phyloP scores from a whole-genome alignment of 2,329 filamentous ascomycete species.

The Cladosporium sp. region DNA sequence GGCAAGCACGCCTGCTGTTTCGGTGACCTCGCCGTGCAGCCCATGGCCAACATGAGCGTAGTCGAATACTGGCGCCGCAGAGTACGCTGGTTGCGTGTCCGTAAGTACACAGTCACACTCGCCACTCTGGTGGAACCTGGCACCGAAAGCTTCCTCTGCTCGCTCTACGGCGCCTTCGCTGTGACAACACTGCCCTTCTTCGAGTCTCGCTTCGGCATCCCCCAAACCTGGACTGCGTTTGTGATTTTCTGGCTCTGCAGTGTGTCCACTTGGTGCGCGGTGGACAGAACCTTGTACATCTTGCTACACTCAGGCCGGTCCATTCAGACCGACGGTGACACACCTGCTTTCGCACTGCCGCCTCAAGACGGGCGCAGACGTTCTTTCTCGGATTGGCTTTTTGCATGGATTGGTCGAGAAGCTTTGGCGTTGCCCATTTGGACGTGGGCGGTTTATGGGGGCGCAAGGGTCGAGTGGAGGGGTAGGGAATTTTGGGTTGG shows the following conservation, averaged over 20 bases:
- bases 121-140: conserved; percentile 92
- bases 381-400: conserved; percentile 68
- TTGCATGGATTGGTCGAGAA: conserved; percentile 84
- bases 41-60: conserved; percentile 78
- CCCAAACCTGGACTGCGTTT: conserved; percentile 69
- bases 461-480: conserved; percentile 83
- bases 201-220: conserved; percentile 51
- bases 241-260: conserved; percentile 64
- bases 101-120: conserved; percentile 88
- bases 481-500: conserved; percentile 79
- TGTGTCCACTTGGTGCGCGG: conserved; percentile 68
- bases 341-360: conserved; percentile 68
- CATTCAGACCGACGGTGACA: conserved; percentile 69
- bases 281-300: conserved; percentile 73
- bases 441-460: conserved; percentile 86
- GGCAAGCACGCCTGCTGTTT: conserved; percentile 80
- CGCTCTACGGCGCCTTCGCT: conserved; percentile 75
- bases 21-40: conserved; percentile 87
- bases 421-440: conserved; percentile 82
- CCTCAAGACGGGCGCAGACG: conserved; percentile 52
- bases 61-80: conserved; percentile 75
- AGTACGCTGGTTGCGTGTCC: conserved; percentile 85
- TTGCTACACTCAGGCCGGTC: conserved; percentile 72
- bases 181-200: conserved; percentile 72
- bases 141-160: conserved; percentile 84